These are phyloP conservation scores for Fallopia convolvulus DNA, from an alignment of 148 eudicot species.

Conservation along the genomic window DNA sequence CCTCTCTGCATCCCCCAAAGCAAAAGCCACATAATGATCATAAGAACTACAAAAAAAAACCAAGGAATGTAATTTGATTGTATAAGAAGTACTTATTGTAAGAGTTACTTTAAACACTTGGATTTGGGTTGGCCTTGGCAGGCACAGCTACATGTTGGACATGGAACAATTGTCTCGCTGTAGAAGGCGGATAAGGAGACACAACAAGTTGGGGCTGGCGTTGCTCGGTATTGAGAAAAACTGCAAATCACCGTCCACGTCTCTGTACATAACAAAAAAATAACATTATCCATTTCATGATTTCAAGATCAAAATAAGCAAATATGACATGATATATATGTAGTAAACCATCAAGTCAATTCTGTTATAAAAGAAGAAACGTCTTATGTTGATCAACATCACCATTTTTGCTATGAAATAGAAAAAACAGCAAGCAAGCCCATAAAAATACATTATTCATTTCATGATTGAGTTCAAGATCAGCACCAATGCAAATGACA, in stretches of 20 bases:
- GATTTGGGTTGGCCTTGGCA: conserved; percentile 44
- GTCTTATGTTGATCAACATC: not conserved
- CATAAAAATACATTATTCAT: not conserved
- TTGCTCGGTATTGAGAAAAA: conserved; percentile 65
- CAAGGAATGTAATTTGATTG: not conserved
- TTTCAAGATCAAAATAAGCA: not conserved
- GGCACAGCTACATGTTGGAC: conserved; percentile 65
- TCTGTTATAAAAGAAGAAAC: too few species aligned
- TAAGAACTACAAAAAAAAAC: not conserved
- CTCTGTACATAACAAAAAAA: conserved; percentile 28
- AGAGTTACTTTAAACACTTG: conserved; percentile 45
- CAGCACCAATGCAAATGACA: too few species aligned
- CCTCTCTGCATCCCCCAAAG: conserved; percentile 27
- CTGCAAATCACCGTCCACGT: conserved; percentile 59
- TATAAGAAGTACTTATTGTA: not conserved
- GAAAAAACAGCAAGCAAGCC: not conserved
- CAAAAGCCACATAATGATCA: not conserved
- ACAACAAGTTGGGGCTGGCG: conserved; percentile 66
- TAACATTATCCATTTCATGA: not conserved
- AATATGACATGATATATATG: too few species aligned
- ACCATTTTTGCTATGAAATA: not conserved
- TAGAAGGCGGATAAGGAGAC: conserved; percentile 89
- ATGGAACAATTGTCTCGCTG: conserved; percentile 41
- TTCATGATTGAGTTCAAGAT: too few species aligned
- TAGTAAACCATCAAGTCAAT: too few species aligned